Base-by-base conservation (phyloP, 495 filamentous ascomycete genomes). In the Lasiosphaeria hispida region DNA sequence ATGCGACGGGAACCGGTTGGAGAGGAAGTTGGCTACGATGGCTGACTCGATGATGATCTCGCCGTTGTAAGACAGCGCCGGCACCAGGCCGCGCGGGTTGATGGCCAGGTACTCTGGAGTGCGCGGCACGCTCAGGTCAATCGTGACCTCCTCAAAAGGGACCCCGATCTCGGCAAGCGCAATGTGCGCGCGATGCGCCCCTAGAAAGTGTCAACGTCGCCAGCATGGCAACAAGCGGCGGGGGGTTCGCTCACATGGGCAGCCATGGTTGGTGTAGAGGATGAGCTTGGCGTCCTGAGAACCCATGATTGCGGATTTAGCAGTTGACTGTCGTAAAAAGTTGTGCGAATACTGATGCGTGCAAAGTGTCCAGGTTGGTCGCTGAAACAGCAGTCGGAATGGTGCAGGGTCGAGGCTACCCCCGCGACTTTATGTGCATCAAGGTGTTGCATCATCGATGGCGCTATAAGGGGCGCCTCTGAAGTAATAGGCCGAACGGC, bases 71-170 rank as follows among this genome's bases (percentile, higher is more conserved):
- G 81, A 82, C 18, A 96, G 64, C 0, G 82, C 74, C 23, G 91
- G 91, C 39, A 96, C 90, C 13, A 91, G 81, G 30, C 91, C 91
- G 44, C 89, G 85, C 65, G 90, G 91, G 74, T 96, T 96, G 68
- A 96, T 75, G 48, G 88, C 78, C 4, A 95, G 82, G 70, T 95
- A 96, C 80, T 89, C 92, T n/a, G 83, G 76, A 48, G 89, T 88
- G 9, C 91, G 85, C 0, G 91, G 91, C 4, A 63, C 79, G 61
- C 70, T 64, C 44, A 96, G 79, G 67, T 92, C 87, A 67, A 96
- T 91, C 52, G 83, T 85, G 63, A 91, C 88, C 63, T 93, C 88
- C 60, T 93, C 85, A 61, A 84, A 94, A 1, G 86, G 80, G 15
- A 96, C 66, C 30, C 82, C 79, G 10, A 91, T 81, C 67, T 91